Evolutionary conservation across 345 rosid species (phyloP).

Genomic region (Toxicodendron radicans): DNA sequence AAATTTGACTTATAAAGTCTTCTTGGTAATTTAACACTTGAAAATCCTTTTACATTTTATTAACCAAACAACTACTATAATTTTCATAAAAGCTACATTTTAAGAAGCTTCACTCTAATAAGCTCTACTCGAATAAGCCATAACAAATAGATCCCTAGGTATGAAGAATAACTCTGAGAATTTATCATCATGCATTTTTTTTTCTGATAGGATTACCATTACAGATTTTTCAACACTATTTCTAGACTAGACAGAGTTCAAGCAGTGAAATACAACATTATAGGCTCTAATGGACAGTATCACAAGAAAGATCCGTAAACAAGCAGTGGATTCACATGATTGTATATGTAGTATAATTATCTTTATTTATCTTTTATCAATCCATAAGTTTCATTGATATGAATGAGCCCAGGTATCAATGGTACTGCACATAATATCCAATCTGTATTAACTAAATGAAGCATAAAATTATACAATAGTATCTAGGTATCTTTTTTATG

Average conservation of each 20-base stretch:
- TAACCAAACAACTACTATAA: no score
- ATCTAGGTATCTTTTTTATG: neutral
- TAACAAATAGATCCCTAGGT: no score
- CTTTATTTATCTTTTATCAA: no score
- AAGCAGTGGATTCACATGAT: constrained; percentile 7
- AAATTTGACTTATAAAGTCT: no score
- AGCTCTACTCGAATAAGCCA: no score
- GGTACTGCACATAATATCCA: neutral
- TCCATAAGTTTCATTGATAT: neutral
- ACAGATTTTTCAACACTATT: neutral
- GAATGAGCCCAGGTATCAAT: neutral
- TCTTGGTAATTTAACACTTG: no score
- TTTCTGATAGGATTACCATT: neutral
- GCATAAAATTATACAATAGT: neutral
- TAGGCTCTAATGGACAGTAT: neutral
- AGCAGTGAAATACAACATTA: neutral
- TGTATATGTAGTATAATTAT: neutral
- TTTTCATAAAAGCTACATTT: no score
- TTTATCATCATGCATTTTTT: neutral
- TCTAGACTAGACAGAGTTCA: neutral
- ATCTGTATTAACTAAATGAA: neutral
- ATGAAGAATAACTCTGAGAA: neutral
- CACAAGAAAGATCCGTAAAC: neutral
- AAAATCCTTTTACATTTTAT: no score
- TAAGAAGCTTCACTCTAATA: no score